Evolutionary conservation across 2,329 filamentous ascomycete species (phyloP).

Genomic region (Dryadomyces quercivorus): DNA sequence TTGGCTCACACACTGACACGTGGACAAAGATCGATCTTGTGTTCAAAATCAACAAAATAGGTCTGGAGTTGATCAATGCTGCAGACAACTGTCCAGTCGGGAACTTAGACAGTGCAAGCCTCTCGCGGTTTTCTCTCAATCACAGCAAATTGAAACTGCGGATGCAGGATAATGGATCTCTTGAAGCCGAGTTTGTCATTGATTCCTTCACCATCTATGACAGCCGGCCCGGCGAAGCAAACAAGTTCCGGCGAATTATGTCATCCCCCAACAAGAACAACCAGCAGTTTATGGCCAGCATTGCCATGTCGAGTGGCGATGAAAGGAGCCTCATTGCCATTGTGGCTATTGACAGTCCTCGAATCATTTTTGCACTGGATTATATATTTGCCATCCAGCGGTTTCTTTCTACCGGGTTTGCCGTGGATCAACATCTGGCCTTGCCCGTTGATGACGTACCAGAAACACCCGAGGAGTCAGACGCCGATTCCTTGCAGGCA

Average conservation of each 20-base stretch:
- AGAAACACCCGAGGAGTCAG: slow-evolving; percentile 46
- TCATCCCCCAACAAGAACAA: slow-evolving; percentile 88
- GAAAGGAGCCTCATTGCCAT: slow-evolving; percentile 79
- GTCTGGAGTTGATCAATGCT: slow-evolving; percentile 74
- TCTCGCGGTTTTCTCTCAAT: slow-evolving; percentile 91
- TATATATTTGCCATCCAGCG: slow-evolving; percentile 84
- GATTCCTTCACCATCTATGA: slow-evolving; percentile 92
- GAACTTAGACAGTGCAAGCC: slow-evolving; percentile 62
- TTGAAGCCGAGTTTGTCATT: slow-evolving; percentile 88
- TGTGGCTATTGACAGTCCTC: slow-evolving; percentile 85
- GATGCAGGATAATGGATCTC: slow-evolving; percentile 80
- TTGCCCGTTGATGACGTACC: slow-evolving; percentile 37
- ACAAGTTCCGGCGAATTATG: slow-evolving; percentile 98
- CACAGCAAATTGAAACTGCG: slow-evolving; percentile 83
- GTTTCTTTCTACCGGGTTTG: slow-evolving; percentile 65
- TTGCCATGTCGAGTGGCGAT: slow-evolving; percentile 79
- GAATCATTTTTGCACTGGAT: slow-evolving; percentile 89
- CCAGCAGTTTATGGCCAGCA: slow-evolving; percentile 95
- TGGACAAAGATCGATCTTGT: slow-evolving; percentile 93
- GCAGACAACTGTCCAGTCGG: slow-evolving; percentile 66
- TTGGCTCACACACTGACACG: slow-evolving; percentile 53
- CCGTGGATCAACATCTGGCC: slow-evolving; percentile 41
- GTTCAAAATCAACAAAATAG: slow-evolving; percentile 79
- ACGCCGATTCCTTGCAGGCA: slow-evolving; percentile 44
- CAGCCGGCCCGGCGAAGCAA: slow-evolving; percentile 75